Evolutionary conservation across 805 yeast genomes (phyloP).

Genomic region (Zygosaccharomyces bailii): DNA sequence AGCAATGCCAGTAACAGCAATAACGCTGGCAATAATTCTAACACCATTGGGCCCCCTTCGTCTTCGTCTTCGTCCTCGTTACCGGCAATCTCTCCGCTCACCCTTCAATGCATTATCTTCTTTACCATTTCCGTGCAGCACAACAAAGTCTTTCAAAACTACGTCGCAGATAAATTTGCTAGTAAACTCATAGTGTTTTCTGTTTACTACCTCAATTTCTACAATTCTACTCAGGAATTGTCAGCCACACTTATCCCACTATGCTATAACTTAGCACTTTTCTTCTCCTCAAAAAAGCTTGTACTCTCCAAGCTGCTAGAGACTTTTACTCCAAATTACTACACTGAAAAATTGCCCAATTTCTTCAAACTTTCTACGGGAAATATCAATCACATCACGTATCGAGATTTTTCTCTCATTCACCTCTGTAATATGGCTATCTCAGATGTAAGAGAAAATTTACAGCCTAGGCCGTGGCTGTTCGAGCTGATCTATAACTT

Average conservation of each 20-base stretch:
- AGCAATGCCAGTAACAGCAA: background rate
- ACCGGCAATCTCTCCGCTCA: conserved; percentile 46
- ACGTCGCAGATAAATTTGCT: conserved; percentile 46
- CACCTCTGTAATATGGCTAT: conserved; percentile 47
- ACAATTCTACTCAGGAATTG: conserved; percentile 22
- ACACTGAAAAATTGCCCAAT: conserved; percentile 50
- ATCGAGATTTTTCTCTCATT: conserved; percentile 59
- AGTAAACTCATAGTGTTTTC: conserved; percentile 53
- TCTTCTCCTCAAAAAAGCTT: conserved; percentile 42
- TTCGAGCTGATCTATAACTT: conserved; percentile 62
- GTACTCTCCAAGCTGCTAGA: conserved; percentile 42
- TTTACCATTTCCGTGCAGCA: conserved; percentile 77
- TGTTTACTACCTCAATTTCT: conserved; percentile 55
- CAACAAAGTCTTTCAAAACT: conserved; percentile 52
- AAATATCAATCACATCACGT: conserved; percentile 44
- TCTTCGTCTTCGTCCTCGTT: conserved; percentile 15
- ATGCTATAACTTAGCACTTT: conserved; percentile 50
- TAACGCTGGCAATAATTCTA: background rate
- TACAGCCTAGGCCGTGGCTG: conserved; percentile 41
- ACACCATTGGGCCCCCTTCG: background rate
- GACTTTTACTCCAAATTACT: conserved; percentile 44
- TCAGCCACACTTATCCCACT: conserved; percentile 43
- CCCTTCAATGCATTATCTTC: conserved; percentile 56
- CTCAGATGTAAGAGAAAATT: conserved; percentile 37
- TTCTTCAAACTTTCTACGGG: conserved; percentile 43